Evolutionary conservation across 176 grass and related monocot species (phyloP).

Genomic region (Coix lacrymajobi): DNA sequence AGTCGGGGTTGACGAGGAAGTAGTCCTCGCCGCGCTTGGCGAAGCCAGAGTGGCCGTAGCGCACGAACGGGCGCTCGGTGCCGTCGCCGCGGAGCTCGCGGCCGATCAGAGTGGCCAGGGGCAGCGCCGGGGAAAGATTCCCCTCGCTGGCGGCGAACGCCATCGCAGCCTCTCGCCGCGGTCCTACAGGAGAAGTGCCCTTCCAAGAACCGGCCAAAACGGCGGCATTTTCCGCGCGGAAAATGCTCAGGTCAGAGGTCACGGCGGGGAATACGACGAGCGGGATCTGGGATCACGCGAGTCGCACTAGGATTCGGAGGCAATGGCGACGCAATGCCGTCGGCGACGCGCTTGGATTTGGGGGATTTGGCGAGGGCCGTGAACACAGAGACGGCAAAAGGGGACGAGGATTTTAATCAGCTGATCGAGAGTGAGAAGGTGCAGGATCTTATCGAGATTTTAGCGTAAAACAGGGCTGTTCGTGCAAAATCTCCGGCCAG

Average conservation of each 20-base stretch:
- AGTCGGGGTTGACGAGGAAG: slow-evolving; percentile 88
- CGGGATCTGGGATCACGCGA: slow-evolving; percentile 17
- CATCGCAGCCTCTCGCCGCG: slow-evolving; percentile 29
- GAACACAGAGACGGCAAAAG: slow-evolving; percentile 1
- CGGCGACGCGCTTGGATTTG: slow-evolving; percentile 26
- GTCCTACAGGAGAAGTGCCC: slow-evolving; percentile 15
- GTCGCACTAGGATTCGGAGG: not conserved
- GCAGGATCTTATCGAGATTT: not conserved
- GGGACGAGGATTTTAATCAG: slow-evolving; percentile 21
- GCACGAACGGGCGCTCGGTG: slow-evolving; percentile 65
- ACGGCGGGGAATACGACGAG: not conserved
- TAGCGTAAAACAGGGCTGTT: not conserved
- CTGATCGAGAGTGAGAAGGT: slow-evolving; percentile 16
- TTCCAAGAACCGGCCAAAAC: slow-evolving; percentile 19
- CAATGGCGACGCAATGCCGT: slow-evolving; percentile 26
- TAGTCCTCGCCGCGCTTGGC: slow-evolving; percentile 96
- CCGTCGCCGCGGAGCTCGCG: slow-evolving; percentile 70
- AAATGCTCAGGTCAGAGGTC: slow-evolving; percentile 10
- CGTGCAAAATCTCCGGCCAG: not conserved
- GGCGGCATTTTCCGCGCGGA: slow-evolving; percentile 7
- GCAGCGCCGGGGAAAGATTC: slow-evolving; percentile 28
- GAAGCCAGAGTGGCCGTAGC: slow-evolving; percentile 76
- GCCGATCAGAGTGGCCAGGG: slow-evolving; percentile 74
- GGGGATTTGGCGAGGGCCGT: slow-evolving; percentile 17
- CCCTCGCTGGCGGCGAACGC: slow-evolving; percentile 25